A percentile compares a stretch with the other conserved stretches of the same genome.
Evolutionary conservation across 176 grass and related monocot genomes (phyloP).

Genomic region (Ensete ventricosum): DNA sequence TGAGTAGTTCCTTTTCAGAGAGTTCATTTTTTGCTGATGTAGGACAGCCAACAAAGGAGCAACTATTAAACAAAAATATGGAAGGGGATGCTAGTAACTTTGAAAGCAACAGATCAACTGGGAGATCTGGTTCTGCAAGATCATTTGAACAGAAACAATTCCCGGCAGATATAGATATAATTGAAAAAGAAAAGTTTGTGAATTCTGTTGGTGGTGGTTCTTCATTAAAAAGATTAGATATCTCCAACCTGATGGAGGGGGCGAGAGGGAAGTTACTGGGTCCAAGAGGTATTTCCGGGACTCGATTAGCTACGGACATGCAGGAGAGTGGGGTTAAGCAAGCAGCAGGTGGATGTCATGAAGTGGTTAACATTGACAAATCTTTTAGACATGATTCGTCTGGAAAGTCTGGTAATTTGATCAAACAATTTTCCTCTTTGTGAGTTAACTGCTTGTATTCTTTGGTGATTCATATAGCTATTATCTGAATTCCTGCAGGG

Average conservation of each 20-base stretch:
- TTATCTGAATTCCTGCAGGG: neutral
- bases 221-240: conserved; percentile 26
- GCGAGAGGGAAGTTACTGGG: conserved; percentile 36
- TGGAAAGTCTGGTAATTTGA: conserved; percentile 1
- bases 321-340: neutral
- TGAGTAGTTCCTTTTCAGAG: conserved; percentile 43
- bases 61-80: conserved; percentile 27
- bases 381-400: neutral
- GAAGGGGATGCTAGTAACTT: conserved; percentile 35
- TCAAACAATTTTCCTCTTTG: neutral
- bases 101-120: conserved; percentile 43
- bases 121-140: conserved; percentile 44
- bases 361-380: neutral
- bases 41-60: conserved; percentile 33
- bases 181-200: conserved; percentile 54
- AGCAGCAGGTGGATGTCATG: neutral
- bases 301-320: neutral
- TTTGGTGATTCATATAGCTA: neutral
- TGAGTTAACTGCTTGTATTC: neutral
- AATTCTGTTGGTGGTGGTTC: conserved; percentile 32
- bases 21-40: conserved; percentile 39
- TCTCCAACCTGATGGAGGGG: conserved; percentile 35
- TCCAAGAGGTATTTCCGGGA: conserved; percentile 19
- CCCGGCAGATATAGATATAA: conserved; percentile 31
- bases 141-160: conserved; percentile 63